Evolutionary conservation across 805 yeast genomes (phyloP).

Genomic region (Saturnispora bothae): DNA sequence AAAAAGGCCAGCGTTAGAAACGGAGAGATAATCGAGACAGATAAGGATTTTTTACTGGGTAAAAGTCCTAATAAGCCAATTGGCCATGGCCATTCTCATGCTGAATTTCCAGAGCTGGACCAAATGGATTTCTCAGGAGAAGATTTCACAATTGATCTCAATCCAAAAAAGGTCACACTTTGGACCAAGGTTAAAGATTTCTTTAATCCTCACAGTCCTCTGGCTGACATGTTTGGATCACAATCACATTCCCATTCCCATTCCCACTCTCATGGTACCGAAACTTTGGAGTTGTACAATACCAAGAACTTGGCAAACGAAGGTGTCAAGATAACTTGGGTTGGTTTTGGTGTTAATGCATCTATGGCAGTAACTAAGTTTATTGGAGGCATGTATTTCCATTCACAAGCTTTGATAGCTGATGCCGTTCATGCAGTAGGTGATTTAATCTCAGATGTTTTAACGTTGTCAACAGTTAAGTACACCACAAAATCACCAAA

Average conservation of each 20-base stretch:
- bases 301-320: conserved; percentile 52
- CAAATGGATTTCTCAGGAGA: conserved; percentile 22
- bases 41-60: conserved; percentile 5
- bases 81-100: conserved; percentile 24
- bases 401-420: conserved; percentile 88
- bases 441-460: conserved; percentile 80
- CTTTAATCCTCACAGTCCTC: conserved; percentile 28
- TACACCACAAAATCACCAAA: conserved; percentile 55
- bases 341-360: conserved; percentile 76
- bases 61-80: conserved; percentile 12
- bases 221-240: conserved; percentile 19
- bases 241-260: conserved; percentile 8
- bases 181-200: conserved; percentile 25
- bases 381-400: conserved; percentile 82
- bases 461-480: conserved; percentile 83
- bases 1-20: conserved; percentile 9
- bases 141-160: conserved; percentile 19
- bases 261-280: conserved; percentile 33
- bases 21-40: conserved; percentile 5
- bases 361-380: conserved; percentile 83
- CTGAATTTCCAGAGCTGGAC: conserved; percentile 21
- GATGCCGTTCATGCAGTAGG: conserved; percentile 91
- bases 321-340: conserved; percentile 87
- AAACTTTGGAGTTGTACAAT: conserved; percentile 35
- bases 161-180: conserved; percentile 15